These are phyloP conservation scores for Cotoneaster glaucophyllus DNA, from an alignment of 306 rosid species.

Conservation along the genomic window DNA sequence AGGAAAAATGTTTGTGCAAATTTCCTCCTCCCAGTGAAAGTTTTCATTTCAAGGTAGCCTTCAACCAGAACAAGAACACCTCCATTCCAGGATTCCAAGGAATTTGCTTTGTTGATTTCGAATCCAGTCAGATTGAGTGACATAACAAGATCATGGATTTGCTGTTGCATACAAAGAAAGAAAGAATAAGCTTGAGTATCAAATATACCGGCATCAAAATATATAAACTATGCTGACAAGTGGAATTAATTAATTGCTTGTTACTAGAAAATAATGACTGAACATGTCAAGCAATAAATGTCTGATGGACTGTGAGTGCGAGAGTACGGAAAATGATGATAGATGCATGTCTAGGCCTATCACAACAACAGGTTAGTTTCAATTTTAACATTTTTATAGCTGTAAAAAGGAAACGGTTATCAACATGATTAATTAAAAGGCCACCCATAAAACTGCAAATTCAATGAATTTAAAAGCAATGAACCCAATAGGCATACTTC, in stretches of 20 bases:
- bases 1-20: slow-evolving; percentile 93
- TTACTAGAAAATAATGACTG: neutral
- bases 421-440: neutral
- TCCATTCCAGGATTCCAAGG: slow-evolving; percentile 91
- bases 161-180: slow-evolving; percentile 47
- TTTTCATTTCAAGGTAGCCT: slow-evolving; percentile 75
- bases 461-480: neutral
- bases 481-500: neutral
- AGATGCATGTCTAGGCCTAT: neutral
- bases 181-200: neutral
- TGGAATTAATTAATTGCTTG: neutral
- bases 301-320: neutral
- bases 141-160: slow-evolving; percentile 86
- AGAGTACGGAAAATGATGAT: neutral
- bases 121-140: slow-evolving; percentile 69
- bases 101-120: slow-evolving; percentile 80
- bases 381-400: neutral
- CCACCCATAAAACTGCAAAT: neutral
- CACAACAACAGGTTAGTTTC: neutral
- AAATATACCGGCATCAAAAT: neutral
- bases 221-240: neutral
- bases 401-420: neutral
- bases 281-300: neutral
- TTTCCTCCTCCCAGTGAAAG: slow-evolving; percentile 59
- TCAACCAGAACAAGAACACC: slow-evolving; percentile 94